Base-by-base conservation (phyloP, 78 protist species). In the Dictyostelium purpureum region DNA sequence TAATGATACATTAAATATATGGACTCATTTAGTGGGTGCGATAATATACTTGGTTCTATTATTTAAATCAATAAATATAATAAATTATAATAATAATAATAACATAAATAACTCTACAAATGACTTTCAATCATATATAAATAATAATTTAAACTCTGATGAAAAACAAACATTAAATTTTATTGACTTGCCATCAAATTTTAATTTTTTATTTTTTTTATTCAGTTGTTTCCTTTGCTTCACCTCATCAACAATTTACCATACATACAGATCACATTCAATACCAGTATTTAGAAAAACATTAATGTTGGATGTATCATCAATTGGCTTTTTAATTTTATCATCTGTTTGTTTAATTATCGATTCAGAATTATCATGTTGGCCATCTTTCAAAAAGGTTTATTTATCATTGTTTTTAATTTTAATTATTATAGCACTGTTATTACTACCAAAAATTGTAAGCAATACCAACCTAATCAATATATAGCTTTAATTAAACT, bases 1-100 rank as follows among this genome's bases (percentile, higher is more conserved):
- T 42, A 82, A 82, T 54, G 90, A 82, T 70, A 82, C 90, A 40
- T 28, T 71, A 33, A 82, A 82, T 56, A 82, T 82, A 70, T 82
- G 90, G 90, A 82, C 61, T 51, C 90, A 82, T 56, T 56, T 82
- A 42, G 19, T 82, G 26, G 79, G 71, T 69, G 49, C 80, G 4
- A 4, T 67, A 11, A 24, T 63, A 24, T 82, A 70, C 42, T 24
- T 82, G 1, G 2, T 9, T 51, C 10, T 80, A 19, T 47, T 67
- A 28, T 14, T 80, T n/a, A 80, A 10, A n/a, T 56, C 43, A 38
- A 28, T 80, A 2, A 18, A 57, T 18, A 12, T 9, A 43, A 31
- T 24, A 61, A 28, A 28, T 61, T 14, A 6, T 7, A 11, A 28
- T 11, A 61, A n/a, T n/a, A n/a, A n/a, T n/a, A n/a, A n/a, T n/a